These are phyloP conservation scores for Aspergillus panamensis DNA, from an alignment of 495 filamentous ascomycete genomes.

Conservation along the genomic window DNA sequence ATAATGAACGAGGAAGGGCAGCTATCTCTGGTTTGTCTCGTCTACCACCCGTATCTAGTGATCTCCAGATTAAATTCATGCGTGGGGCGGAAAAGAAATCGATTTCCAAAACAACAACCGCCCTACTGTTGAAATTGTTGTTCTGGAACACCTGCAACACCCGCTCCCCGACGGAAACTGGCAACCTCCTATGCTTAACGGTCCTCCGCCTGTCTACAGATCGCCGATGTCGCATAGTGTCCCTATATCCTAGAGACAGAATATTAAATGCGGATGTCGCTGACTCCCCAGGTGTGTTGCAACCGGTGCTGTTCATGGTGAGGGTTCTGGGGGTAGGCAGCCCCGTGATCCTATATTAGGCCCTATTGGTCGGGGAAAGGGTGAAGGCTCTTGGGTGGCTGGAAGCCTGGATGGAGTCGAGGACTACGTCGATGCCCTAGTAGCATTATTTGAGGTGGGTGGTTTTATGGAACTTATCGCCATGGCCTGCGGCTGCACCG, in stretches of 20 bases:
- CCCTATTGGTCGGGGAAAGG: slow-evolving; percentile 29
- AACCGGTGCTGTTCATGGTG: slow-evolving; percentile 19
- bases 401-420: slow-evolving; percentile 22
- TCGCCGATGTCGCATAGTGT: slow-evolving; percentile 16
- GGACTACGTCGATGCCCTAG: slow-evolving; percentile 22
- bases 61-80: too few relatives aligned
- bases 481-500: slow-evolving; percentile 25
- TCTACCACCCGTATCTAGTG: too few relatives aligned
- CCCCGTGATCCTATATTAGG: slow-evolving; percentile 22
- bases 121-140: slow-evolving; percentile 20
- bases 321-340: slow-evolving; percentile 26
- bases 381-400: slow-evolving; percentile 22
- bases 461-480: slow-evolving; percentile 26
- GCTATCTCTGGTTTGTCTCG: too few relatives aligned
- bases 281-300: slow-evolving; percentile 19
- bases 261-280: slow-evolving; percentile 29
- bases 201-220: slow-evolving; percentile 21
- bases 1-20: too few relatives aligned
- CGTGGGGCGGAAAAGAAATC: too few relatives aligned
- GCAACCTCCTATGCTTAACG: slow-evolving; percentile 27
- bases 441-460: slow-evolving; percentile 24
- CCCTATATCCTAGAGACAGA: slow-evolving; percentile 12
- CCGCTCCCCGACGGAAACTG: slow-evolving; percentile 30
- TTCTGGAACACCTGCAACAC: slow-evolving; percentile 19
- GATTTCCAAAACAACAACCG: not conserved